Evolutionary conservation across 768 basidiomycete genomes (phyloP).

Genomic region (Russula emetica): DNA sequence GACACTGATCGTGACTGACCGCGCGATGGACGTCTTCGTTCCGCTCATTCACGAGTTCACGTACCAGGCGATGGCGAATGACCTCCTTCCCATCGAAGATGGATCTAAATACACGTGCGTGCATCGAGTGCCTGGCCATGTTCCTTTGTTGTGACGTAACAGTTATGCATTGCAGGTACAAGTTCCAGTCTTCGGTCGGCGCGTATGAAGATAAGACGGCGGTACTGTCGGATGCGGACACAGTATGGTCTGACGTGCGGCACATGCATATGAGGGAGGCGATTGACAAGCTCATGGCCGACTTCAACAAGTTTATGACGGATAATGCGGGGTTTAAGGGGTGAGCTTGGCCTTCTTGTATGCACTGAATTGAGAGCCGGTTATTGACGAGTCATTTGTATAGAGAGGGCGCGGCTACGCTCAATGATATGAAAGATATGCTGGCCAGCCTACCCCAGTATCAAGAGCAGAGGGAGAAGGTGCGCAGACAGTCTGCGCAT

Average conservation of each 20-base stretch:
- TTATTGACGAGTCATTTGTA: slow-evolving; percentile 8
- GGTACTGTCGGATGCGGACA: slow-evolving; percentile 78
- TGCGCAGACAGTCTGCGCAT: slow-evolving; percentile 31
- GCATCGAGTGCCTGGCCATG: background rate
- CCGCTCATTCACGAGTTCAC: slow-evolving; percentile 97
- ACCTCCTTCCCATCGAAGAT: slow-evolving; percentile 83
- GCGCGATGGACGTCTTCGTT: slow-evolving; percentile 84
- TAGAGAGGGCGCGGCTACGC: slow-evolving; percentile 75
- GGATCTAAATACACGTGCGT: slow-evolving; percentile 83
- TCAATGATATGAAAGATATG: slow-evolving; percentile 99
- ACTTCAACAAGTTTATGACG: slow-evolving; percentile 91
- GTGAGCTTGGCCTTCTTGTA: slow-evolving; percentile 40
- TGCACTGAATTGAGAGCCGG: background rate
- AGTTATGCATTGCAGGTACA: slow-evolving; percentile 56
- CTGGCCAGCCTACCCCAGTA: slow-evolving; percentile 91
- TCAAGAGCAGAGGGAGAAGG: slow-evolving; percentile 93
- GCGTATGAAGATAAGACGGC: slow-evolving; percentile 86
- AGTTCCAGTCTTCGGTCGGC: slow-evolving; percentile 86
- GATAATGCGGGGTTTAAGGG: slow-evolving; percentile 95
- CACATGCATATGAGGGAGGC: slow-evolving; percentile 99
- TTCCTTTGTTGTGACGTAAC: background rate
- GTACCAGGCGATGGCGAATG: slow-evolving; percentile 98
- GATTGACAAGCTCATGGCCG: slow-evolving; percentile 92
- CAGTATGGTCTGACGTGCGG: slow-evolving; percentile 87
- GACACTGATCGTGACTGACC: slow-evolving; percentile 87